Evolutionary conservation across 2,329 filamentous ascomycete genomes (phyloP), one percentile per base, ranked within the genome.

Genomic region (Epichloe glyceriae): DNA sequence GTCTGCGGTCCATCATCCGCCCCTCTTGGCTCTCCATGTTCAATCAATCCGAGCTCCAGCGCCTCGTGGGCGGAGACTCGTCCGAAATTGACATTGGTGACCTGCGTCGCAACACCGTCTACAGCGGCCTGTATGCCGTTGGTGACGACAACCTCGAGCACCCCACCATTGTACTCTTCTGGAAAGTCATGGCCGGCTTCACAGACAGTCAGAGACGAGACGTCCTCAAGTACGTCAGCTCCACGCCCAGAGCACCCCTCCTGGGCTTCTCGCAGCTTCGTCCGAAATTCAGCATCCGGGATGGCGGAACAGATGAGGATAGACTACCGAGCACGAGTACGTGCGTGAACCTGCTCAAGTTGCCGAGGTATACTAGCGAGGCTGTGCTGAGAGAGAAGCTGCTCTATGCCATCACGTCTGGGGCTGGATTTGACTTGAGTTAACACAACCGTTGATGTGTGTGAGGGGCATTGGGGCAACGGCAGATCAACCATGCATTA

Each of bases 11-110:
- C 56, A 95, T 98, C 62, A 93, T 98, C 56, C 85, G 90, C 52
- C 90, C 91, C 0, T 80, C 81, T 3, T 98, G 93, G 93, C 77
- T 98, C 4, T 89, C 85, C 60, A 97, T 98, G 93, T 98, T 98
- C 73, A 98, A 98, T 66, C 91, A 96, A 65, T 81, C 81, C 3
- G 93, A 98, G 65, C 77, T 98, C 4, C 93, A 97, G 68, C 93
- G 88, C 1, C 82, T 98, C 5, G 86, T 98, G 15, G 88, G 89
- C 49, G 93, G 93, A 42, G 89, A 95, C 59, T 84, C 82, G 30
- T 83, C 83, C 10, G 83, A 87, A 54, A 94, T 98, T 52, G 85
- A 96, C 61, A 77, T 98, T 37, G 80, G 85, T 30, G 93, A 98
- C 64, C 75, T 97, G 40, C 81, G 90, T 22, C 74, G 74, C 50